Percentiles rank a stretch among this genome's conserved stretches.
Conservation (phyloP, 257 asterid species). For the Scutellaria barbata region DNA sequence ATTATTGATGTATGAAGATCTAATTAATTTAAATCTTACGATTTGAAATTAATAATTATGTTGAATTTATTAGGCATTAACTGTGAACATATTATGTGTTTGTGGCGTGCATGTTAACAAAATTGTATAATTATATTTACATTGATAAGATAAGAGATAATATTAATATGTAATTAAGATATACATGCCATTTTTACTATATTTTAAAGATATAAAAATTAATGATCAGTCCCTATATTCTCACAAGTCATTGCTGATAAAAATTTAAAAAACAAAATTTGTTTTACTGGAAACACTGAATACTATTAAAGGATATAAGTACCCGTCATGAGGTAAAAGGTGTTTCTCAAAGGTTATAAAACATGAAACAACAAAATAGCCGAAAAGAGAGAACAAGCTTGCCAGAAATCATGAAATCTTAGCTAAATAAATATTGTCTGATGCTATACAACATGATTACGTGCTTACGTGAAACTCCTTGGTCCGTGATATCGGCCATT, state of each 20-base stretch:
- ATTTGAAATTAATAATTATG: no score
- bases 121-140: no score
- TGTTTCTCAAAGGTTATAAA: not conserved
- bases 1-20: no score
- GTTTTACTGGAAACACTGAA: constrained; percentile 18
- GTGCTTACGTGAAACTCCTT: constrained; percentile 92
- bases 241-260: constrained; percentile 26
- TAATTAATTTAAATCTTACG: no score
- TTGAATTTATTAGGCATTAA: no score
- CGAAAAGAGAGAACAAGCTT: not conserved
- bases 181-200: no score
- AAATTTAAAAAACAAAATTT: not conserved
- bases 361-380: not conserved
- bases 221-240: constrained; percentile 46
- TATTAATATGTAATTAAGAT: no score
- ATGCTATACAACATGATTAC: constrained; percentile 17
- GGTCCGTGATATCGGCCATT: constrained; percentile 97
- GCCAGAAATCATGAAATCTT: not conserved
- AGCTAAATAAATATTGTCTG: constrained; percentile 5
- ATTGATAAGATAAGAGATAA: no score
- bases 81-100: no score
- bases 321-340: constrained; percentile 5
- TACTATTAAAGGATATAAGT: not conserved
- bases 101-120: no score
- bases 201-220: constrained; percentile 20